phyloP scores from a whole-genome alignment of 1,139 yeast species.

The Saccharomyces hybrid region DNA sequence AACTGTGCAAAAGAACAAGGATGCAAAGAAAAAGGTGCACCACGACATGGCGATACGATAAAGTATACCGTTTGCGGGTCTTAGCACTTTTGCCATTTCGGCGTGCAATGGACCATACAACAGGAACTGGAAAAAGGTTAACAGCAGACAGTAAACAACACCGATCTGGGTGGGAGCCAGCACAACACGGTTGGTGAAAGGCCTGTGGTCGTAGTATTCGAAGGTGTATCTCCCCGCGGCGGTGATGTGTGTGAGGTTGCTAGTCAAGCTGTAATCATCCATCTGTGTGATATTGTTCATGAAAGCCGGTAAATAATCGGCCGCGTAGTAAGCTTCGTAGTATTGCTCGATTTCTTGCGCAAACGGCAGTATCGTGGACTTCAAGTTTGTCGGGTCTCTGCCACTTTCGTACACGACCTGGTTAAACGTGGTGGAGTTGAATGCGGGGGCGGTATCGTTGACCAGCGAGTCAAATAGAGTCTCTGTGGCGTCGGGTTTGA shows the following conservation, averaged over 20 bases:
- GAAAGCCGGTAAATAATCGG: conserved; percentile 22
- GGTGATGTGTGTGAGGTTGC: conserved; percentile 2
- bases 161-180: conserved; percentile 69
- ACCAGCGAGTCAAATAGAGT: conserved; percentile 35
- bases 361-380: conserved; percentile 37
- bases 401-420: conserved; percentile 44
- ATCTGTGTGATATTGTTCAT: conserved; percentile 14
- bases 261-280: conserved; percentile 15
- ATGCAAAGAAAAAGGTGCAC: conserved; percentile 43
- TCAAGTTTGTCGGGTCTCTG: conserved; percentile 43
- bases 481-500: conserved; percentile 40
- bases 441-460: conserved; percentile 23
- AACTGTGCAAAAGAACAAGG: conserved; percentile 48
- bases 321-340: conserved; percentile 30
- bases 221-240: conserved; percentile 27
- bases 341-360: conserved; percentile 31
- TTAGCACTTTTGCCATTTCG: conserved; percentile 40
- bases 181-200: conserved; percentile 43
- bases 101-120: conserved; percentile 50
- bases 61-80: conserved; percentile 40
- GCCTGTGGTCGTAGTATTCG: conserved; percentile 40
- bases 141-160: conserved; percentile 60
- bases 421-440: conserved; percentile 25
- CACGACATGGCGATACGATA: conserved; percentile 45
- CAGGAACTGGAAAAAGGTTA: conserved; percentile 55